Evolutionary conservation across 257 asterid species (phyloP), one percentile per base, ranked within the genome.

Genomic region (Orobanche coerulescens): DNA sequence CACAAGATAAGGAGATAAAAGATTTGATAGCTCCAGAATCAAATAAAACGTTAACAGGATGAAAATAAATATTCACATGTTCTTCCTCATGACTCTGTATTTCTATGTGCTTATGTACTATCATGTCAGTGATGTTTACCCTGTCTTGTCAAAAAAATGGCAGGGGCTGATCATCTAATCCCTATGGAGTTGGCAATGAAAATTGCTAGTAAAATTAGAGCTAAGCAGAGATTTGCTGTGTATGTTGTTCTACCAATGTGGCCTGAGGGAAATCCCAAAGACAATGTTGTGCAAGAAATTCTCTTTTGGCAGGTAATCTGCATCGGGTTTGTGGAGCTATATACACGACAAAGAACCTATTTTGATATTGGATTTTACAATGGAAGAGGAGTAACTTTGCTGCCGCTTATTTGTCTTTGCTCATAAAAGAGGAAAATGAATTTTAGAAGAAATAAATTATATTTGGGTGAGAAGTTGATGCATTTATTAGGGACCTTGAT

Each of bases 261-360:
- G 97, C 95, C 97, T 15, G 97, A 90, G 75, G 97, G 97, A 70
- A 87, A 81, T 66, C 97, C 97, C 20, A 81, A 68, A 46, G 78
- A 92, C 64, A 72, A 65, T 77, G 79, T 85, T 30, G 3, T 82
- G 88, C 97, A 90, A 82, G 97, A 90, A 80, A 90, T 90, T 70
- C 88, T 90, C 42, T 90, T 76, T 77, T 90, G 95, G 97, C 97
- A 90, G 97, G 97, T 82, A 66, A 68, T 5, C n/a, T 63, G 34
- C 50, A 31, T 64, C 44, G n/a, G 24, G 53, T 9, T 25, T 49
- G 5, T 11, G 6, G 31, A 19, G 16, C 48, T 33, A 3, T 44
- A 49, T 34, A 9, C 50, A 22, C 11, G 13, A 34, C 26, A 58
- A 48, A 30, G 18, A 47, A 26, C 7, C 46, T 26, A 25, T 40